phyloP scores from a whole-genome alignment of 106 monocot genomes.

The Acorus gramineus region DNA sequence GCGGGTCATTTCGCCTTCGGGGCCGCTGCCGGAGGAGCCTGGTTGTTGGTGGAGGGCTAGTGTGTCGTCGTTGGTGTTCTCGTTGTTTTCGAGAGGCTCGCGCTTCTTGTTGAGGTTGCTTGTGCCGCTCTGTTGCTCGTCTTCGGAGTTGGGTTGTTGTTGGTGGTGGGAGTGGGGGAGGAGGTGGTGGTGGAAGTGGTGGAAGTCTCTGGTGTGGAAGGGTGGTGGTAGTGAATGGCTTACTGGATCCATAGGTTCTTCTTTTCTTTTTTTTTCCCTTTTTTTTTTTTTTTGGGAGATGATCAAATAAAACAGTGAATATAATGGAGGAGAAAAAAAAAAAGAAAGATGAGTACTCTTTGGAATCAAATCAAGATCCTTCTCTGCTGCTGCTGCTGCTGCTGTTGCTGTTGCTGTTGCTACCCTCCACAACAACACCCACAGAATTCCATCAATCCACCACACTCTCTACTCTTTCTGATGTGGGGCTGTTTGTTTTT shows the following conservation, averaged over 20 bases:
- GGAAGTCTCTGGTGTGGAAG: constrained; percentile 5
- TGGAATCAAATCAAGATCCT: too few species aligned
- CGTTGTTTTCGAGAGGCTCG: neutral
- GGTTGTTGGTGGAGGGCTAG: too few species aligned
- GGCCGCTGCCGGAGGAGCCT: too few species aligned
- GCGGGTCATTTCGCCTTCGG: neutral
- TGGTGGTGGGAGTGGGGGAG: neutral
- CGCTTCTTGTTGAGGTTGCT: constrained; percentile 5
- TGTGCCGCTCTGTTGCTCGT: neutral
- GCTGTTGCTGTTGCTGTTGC: too few species aligned
- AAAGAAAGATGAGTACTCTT: too few species aligned
- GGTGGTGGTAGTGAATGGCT: constrained; percentile 1
- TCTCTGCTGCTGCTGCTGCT: too few species aligned
- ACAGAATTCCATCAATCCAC: too few species aligned
- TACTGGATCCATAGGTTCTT: neutral
- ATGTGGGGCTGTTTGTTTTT: too few species aligned
- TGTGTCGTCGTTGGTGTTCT: constrained; percentile 1
- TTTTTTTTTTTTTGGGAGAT: neutral
- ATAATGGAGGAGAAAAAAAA: neutral
- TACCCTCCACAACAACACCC: too few species aligned
- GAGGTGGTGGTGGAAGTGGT: constrained; percentile 5
- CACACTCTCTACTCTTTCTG: too few species aligned
- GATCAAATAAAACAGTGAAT: constrained; percentile 5
- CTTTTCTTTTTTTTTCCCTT: too few species aligned
- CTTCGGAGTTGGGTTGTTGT: neutral